A percentile compares a stretch with the other conserved stretches of the same genome.
phyloP scores from a whole-genome alignment of 257 asterid species.

The Scutellaria galericulata region DNA sequence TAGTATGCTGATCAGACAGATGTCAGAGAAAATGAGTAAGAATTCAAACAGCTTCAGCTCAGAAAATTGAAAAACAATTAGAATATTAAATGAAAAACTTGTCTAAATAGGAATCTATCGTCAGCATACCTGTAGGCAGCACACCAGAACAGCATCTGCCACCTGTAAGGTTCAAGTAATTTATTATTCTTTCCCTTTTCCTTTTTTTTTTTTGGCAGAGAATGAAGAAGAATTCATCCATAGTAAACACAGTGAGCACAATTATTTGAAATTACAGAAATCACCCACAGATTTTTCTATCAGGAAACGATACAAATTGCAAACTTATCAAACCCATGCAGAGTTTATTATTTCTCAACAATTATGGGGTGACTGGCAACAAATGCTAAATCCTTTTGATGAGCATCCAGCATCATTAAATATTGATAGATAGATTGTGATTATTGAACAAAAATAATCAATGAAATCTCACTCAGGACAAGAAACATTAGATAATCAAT shows the following conservation, averaged over 20 bases:
- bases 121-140: constrained; percentile 31
- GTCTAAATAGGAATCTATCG: constrained; percentile 16
- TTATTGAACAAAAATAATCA: constrained; percentile 24
- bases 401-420: constrained; percentile 24
- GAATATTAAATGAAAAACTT: constrained; percentile 1
- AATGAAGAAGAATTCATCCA: neutral
- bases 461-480: constrained; percentile 29
- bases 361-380: constrained; percentile 27
- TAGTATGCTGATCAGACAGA: constrained; percentile 31
- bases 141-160: constrained; percentile 26
- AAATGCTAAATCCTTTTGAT: constrained; percentile 9
- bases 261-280: constrained; percentile 19
- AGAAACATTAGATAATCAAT: constrained; percentile 21
- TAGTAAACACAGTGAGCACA: neutral
- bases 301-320: constrained; percentile 27
- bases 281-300: constrained; percentile 12
- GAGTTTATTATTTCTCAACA: neutral
- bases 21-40: neutral
- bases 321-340: constrained; percentile 5
- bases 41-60: constrained; percentile 19
- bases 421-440: constrained; percentile 5
- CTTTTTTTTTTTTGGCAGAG: neutral
- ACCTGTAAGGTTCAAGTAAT: constrained; percentile 11
- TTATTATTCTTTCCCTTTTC: neutral
- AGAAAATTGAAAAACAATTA: neutral